These are phyloP conservation scores for Alternaria ethzedia DNA, from an alignment of 2,329 filamentous ascomycete species.

Conservation along the genomic window DNA sequence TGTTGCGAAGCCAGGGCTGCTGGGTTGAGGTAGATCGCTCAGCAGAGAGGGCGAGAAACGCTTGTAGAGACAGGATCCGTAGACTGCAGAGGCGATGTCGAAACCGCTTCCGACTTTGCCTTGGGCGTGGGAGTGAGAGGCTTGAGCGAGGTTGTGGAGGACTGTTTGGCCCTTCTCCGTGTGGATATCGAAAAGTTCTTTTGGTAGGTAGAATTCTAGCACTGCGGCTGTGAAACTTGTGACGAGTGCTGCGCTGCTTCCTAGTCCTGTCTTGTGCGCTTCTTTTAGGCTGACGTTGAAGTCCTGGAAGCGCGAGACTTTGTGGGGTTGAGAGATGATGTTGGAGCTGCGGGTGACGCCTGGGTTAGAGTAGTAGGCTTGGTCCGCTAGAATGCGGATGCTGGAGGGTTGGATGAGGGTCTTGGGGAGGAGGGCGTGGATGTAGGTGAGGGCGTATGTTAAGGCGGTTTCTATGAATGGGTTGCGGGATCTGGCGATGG, in stretches of 20 bases:
- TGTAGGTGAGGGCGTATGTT: conserved; percentile 85
- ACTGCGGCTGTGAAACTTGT: conserved; percentile 82
- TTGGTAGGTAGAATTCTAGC: conserved; percentile 75
- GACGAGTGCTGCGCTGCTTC: conserved; percentile 92
- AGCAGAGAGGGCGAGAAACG: conserved; percentile 88
- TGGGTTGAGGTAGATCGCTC: conserved; percentile 69
- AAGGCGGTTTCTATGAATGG: conserved; percentile 93
- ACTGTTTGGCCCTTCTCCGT: conserved; percentile 62
- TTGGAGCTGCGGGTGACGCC: conserved; percentile 19
- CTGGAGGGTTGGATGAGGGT: conserved; percentile 69
- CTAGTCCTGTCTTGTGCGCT: conserved; percentile 94
- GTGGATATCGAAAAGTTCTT: conserved; percentile 61
- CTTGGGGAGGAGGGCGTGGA: conserved; percentile 58
- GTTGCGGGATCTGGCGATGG: conserved; percentile 64
- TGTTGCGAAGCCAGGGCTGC: conserved; percentile 69
- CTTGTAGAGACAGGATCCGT: conserved; percentile 87
- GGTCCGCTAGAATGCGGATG: conserved; percentile 90
- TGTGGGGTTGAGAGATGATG: conserved; percentile 2
- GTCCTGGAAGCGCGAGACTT: conserved; percentile 68
- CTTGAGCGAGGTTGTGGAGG: conserved; percentile 92
- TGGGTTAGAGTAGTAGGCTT: conserved; percentile 85
- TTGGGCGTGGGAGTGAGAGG: conserved; percentile 92
- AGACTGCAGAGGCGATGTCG: conserved; percentile 91
- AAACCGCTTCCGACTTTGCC: conserved; percentile 97
- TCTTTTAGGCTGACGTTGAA: conserved; percentile 77